Evolutionary conservation across 2,329 filamentous ascomycete species (phyloP).

Genomic region (Penicillium sp.): DNA sequence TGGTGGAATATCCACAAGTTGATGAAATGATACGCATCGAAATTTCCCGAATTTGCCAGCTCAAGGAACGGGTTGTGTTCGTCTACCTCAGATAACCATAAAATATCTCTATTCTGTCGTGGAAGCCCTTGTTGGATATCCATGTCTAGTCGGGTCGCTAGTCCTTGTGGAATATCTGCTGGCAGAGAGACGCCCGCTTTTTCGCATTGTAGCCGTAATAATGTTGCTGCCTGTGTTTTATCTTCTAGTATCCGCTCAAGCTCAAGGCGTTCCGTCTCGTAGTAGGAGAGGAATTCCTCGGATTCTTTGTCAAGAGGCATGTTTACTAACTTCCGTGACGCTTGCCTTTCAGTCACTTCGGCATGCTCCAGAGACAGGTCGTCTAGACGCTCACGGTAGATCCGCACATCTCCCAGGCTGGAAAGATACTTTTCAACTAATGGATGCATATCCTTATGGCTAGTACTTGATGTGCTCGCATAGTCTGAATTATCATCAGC

Average conservation of each 20-base stretch:
- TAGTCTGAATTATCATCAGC: neutral
- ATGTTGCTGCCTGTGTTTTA: constrained; percentile 17
- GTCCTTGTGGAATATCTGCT: neutral
- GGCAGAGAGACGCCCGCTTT: neutral
- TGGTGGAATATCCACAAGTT: constrained; percentile 31
- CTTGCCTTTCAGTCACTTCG: constrained; percentile 9
- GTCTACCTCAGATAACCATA: constrained; percentile 19
- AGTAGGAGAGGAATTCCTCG: constrained; percentile 21
- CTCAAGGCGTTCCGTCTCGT: constrained; percentile 18
- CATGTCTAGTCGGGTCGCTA: neutral
- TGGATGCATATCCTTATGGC: constrained; percentile 12
- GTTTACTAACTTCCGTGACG: constrained; percentile 16
- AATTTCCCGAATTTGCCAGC: constrained; percentile 6
- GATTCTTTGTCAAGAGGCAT: constrained; percentile 21
- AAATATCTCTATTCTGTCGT: constrained; percentile 15
- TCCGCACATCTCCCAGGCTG: constrained; percentile 20
- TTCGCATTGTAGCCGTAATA: constrained; percentile 19
- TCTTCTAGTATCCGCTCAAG: constrained; percentile 21
- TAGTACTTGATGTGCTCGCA: neutral
- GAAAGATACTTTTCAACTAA: constrained; percentile 20
- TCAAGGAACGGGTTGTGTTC: constrained; percentile 21
- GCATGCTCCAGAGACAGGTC: constrained; percentile 21
- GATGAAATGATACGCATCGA: constrained; percentile 22
- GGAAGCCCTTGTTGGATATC: constrained; percentile 1
- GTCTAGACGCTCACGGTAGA: constrained; percentile 21